Evolutionary conservation across 2,329 filamentous ascomycete species (phyloP).

Genomic region (Neurospora crassa): DNA sequence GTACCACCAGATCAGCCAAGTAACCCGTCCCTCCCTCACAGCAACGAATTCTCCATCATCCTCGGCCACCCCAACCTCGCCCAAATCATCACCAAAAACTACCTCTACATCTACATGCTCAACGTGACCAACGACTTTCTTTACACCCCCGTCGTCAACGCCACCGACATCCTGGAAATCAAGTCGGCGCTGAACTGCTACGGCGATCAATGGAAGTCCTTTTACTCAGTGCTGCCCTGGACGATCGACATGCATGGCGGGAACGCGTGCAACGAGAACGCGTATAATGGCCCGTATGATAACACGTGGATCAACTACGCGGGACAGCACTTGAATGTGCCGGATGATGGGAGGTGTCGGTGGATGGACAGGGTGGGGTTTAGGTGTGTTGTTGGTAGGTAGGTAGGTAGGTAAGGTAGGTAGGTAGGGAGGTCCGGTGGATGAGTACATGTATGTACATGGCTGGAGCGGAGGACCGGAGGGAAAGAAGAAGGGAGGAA

Average conservation of each 20-base stretch:
- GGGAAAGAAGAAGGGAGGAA: too few relatives aligned
- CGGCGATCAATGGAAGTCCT: neutral
- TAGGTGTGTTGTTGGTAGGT: neutral
- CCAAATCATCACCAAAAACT: neutral
- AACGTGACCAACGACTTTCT: neutral
- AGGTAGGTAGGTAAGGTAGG: too few relatives aligned
- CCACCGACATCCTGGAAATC: neutral
- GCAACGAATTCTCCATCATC: neutral
- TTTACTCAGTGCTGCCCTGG: neutral
- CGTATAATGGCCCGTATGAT: neutral
- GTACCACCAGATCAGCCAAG: neutral
- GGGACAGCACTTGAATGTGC: neutral
- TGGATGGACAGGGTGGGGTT: neutral
- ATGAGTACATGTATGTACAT: too few relatives aligned
- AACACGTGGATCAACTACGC: neutral
- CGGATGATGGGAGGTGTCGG: neutral
- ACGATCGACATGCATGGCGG: neutral
- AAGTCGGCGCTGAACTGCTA: neutral
- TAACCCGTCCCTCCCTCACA: too few relatives aligned
- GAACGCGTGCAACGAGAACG: neutral
- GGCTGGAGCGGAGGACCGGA: neutral
- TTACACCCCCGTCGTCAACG: neutral
- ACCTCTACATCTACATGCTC: neutral
- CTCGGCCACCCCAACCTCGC: neutral
- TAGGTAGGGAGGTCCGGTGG: too few relatives aligned